These are phyloP conservation scores for Arthrinium phaeospermum DNA, from an alignment of 2,329 filamentous ascomycete genomes.

Conservation along the genomic window DNA sequence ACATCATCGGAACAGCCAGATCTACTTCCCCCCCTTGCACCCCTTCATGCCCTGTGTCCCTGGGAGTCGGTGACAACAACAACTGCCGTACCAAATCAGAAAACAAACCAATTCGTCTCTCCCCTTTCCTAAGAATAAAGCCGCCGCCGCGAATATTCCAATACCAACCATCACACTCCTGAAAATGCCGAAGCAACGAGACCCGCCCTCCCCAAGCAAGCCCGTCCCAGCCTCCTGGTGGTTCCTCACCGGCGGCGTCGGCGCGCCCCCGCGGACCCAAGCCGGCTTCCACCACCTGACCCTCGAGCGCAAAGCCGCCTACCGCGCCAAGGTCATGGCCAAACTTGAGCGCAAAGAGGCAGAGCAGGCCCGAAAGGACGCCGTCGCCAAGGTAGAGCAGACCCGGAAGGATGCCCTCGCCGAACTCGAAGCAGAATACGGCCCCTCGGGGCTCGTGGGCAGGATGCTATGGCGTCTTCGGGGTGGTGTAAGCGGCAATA, in stretches of 20 bases:
- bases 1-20: no score
- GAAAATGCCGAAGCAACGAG: neutral
- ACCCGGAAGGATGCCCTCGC: neutral
- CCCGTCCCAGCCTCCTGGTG: slow-evolving; percentile 12
- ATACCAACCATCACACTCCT: no score
- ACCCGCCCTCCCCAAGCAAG: slow-evolving; percentile 1
- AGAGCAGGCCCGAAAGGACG: neutral
- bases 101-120: no score
- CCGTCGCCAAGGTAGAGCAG: neutral
- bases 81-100: no score
- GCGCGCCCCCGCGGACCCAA: neutral
- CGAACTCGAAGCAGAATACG: neutral
- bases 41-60: no score
- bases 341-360: neutral
- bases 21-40: no score
- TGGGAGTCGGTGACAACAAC: no score
- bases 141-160: no score
- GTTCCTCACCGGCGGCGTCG: slow-evolving; percentile 15
- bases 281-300: neutral
- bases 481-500: neutral
- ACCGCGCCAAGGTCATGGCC: neutral
- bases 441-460: neutral
- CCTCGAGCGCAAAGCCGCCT: neutral
- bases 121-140: no score
- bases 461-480: neutral